Conservation (phyloP, 805 yeast genomes). For the Wickerhamiella azyma region DNA sequence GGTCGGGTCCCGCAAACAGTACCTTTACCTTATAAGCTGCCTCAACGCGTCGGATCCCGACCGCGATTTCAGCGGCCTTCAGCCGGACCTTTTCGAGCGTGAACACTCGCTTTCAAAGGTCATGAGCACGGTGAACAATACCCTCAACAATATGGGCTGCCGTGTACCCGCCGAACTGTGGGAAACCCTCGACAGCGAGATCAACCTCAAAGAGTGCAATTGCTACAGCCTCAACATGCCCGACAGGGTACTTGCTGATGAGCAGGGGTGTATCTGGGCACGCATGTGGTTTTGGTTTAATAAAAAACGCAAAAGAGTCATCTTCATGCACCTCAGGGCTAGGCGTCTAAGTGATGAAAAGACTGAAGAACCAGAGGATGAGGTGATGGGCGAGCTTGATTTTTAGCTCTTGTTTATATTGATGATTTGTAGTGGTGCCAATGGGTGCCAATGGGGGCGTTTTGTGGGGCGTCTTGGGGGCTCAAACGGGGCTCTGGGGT, state of each 20-base stretch:
- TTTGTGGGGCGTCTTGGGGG: no score
- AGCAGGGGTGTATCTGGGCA: constrained; percentile 52
- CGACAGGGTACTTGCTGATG: constrained; percentile 45
- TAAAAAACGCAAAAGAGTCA: constrained; percentile 82
- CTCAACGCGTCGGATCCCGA: constrained; percentile 90
- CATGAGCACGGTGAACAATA: constrained; percentile 58
- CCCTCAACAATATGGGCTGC: constrained; percentile 45
- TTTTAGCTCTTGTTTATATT: background rate
- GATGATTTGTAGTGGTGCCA: background rate
- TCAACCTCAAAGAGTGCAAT: constrained; percentile 47
- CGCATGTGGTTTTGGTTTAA: constrained; percentile 85
- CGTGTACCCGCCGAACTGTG: constrained; percentile 56
- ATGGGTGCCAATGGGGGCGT: background rate
- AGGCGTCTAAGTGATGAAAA: constrained; percentile 22
- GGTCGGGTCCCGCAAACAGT: constrained; percentile 74
- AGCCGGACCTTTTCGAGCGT: constrained; percentile 63
- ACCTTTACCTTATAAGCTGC: constrained; percentile 81
- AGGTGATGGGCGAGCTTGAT: constrained; percentile 16
- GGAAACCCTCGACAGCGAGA: constrained; percentile 75
- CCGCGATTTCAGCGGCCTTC: constrained; percentile 79
- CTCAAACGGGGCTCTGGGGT: no score
- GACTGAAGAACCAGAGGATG: constrained; percentile 28
- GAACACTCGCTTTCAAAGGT: constrained; percentile 26
- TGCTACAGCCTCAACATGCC: constrained; percentile 31
- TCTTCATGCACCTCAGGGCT: constrained; percentile 56